Evolutionary conservation across 257 asterid genomes (phyloP).

Genomic region (Capsicum pubescens): DNA sequence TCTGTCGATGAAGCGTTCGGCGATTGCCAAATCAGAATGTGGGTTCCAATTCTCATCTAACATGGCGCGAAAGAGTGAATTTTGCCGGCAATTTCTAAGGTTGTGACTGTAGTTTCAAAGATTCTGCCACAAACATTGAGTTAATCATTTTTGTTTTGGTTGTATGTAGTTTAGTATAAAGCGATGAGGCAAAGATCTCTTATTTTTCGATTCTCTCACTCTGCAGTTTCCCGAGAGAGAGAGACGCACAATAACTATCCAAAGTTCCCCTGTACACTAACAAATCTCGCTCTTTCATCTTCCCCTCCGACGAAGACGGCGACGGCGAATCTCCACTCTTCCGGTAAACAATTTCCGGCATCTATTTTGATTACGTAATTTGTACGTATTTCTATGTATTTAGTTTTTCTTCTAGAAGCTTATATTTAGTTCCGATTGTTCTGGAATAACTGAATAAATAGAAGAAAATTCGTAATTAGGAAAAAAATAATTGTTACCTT

Average conservation of each 20-base stretch:
- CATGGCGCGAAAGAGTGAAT: no score
- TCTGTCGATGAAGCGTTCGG: no score
- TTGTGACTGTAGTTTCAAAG: no score
- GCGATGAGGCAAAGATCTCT: constrained; percentile 6
- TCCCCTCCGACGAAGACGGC: background rate
- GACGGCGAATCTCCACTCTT: constrained; percentile 11
- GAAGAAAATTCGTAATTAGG: no score
- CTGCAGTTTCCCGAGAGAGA: constrained; percentile 25
- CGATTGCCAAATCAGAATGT: no score
- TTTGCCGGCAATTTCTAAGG: no score
- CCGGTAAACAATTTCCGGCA: background rate
- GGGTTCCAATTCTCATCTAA: no score
- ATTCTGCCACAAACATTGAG: no score
- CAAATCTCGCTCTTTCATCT: background rate
- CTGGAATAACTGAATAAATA: background rate
- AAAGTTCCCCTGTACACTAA: background rate
- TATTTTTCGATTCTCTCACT: constrained; percentile 13
- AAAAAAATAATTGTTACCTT: no score
- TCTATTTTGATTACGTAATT: background rate
- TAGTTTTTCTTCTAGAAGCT: background rate
- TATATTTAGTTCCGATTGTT: background rate
- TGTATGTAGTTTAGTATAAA: background rate
- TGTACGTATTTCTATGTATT: background rate
- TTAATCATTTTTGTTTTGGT: background rate
- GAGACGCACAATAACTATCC: constrained; percentile 24